Evolutionary conservation across 2,329 filamentous ascomycete genomes (phyloP).

Genomic region (Ceratocystis cubensis): DNA sequence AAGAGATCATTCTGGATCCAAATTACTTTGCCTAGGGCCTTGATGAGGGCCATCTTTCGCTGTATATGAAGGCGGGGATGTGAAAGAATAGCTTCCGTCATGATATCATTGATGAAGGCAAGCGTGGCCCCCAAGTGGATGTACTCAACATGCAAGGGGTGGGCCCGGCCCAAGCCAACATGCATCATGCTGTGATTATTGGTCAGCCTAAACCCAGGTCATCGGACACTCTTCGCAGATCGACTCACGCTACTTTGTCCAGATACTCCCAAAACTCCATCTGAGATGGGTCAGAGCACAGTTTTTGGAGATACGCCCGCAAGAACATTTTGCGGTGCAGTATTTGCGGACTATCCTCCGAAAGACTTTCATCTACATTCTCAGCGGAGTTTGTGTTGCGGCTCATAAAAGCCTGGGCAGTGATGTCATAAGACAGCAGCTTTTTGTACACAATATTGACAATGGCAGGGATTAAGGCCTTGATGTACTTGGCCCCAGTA

Average conservation of each 20-base stretch:
- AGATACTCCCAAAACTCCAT: slow-evolving; percentile 76
- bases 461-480: slow-evolving; percentile 67
- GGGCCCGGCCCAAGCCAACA: slow-evolving; percentile 57
- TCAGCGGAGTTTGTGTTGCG: slow-evolving; percentile 52
- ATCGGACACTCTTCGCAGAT: neutral
- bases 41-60: slow-evolving; percentile 61
- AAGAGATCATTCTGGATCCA: slow-evolving; percentile 85
- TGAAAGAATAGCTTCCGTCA: slow-evolving; percentile 63
- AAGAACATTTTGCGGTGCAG: slow-evolving; percentile 65
- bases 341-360: slow-evolving; percentile 62
- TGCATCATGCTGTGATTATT: slow-evolving; percentile 54
- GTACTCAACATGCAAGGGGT: slow-evolving; percentile 68
- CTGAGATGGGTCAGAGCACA: slow-evolving; percentile 61
- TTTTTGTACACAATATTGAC: slow-evolving; percentile 80
- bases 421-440: slow-evolving; percentile 69
- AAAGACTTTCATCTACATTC: slow-evolving; percentile 48
- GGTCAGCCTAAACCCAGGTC: slow-evolving; percentile 8
- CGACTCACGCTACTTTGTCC: slow-evolving; percentile 61
- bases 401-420: slow-evolving; percentile 60
- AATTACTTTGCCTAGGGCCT: slow-evolving; percentile 66
- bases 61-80: slow-evolving; percentile 54
- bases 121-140: slow-evolving; percentile 62
- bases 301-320: slow-evolving; percentile 59
- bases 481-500: slow-evolving; percentile 62
- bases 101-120: slow-evolving; percentile 63